Percentiles rank a stretch among this genome's conserved stretches.
These are phyloP conservation scores for Phytophthora ohioensis DNA, from an alignment of 352 stramenopile species.

Conservation along the genomic window DNA sequence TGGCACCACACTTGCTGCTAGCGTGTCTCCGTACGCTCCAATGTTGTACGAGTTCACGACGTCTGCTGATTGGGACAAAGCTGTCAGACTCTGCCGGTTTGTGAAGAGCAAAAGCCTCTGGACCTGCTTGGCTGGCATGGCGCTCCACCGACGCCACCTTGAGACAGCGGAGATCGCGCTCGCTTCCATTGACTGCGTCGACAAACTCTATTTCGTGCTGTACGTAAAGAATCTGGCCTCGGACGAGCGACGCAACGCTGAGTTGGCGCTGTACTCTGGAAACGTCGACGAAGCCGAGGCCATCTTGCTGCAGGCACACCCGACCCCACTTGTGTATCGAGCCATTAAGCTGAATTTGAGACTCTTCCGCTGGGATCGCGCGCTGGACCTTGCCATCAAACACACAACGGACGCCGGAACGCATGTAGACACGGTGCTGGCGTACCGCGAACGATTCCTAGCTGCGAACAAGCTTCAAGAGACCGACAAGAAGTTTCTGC, in stretches of 20 bases:
- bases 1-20: conserved; percentile 84
- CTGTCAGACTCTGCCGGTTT: conserved; percentile 92
- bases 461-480: conserved; percentile 89
- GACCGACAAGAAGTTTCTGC: conserved; percentile 89
- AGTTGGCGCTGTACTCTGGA: conserved; percentile 87
- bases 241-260: conserved; percentile 89
- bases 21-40: conserved; percentile 80
- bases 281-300: conserved; percentile 92
- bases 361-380: conserved; percentile 90
- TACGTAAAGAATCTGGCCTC: conserved; percentile 88
- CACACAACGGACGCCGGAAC: conserved; percentile 86
- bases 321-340: conserved; percentile 89
- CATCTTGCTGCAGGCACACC: conserved; percentile 92
- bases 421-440: conserved; percentile 92
- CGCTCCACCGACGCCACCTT: conserved; percentile 87
- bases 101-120: conserved; percentile 91
- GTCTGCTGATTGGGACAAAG: conserved; percentile 90
- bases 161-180: conserved; percentile 93
- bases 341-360: conserved; percentile 95
- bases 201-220: conserved; percentile 95
- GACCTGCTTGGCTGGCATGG: conserved; percentile 92
- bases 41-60: conserved; percentile 91
- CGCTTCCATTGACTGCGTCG: conserved; percentile 91
- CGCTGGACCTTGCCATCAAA: conserved; percentile 90
- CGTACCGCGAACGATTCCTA: conserved; percentile 90